These are phyloP conservation scores for Dioscorea cayenensis DNA, from an alignment of 116 monocot species.

Conservation along the genomic window DNA sequence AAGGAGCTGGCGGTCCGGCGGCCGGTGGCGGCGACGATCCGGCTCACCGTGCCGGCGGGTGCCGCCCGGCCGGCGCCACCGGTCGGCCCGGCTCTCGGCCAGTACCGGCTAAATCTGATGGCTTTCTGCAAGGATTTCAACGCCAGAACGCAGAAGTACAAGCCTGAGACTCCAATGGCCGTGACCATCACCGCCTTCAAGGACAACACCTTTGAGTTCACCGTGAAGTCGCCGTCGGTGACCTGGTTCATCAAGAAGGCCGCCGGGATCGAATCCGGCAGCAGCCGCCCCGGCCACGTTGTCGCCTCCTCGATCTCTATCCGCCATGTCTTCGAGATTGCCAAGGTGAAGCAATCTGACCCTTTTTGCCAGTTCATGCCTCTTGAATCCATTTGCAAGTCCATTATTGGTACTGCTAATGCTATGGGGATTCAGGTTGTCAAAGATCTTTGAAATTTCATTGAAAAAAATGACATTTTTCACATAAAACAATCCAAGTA, in stretches of 20 bases:
- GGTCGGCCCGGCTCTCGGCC: conserved; percentile 85
- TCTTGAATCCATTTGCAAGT: conserved; percentile 81
- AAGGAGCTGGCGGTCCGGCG: conserved; percentile 40
- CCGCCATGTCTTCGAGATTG: conserved; percentile 89
- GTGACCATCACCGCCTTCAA: conserved; percentile 90
- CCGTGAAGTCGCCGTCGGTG: conserved; percentile 79
- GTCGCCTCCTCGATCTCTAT: conserved; percentile 57
- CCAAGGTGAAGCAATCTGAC: conserved; percentile 88
- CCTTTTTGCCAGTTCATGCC: conserved; percentile 64
- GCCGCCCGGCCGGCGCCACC: conserved; percentile 91
- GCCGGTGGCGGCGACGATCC: conserved; percentile 67
- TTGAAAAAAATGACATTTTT: not conserved
- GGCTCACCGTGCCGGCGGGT: conserved; percentile 82
- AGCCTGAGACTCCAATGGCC: conserved; percentile 90
- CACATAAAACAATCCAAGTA: not conserved
- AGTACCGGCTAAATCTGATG: conserved; percentile 93
- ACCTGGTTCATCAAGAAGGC: conserved; percentile 92
- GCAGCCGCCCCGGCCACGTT: conserved; percentile 72
- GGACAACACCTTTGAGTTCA: conserved; percentile 94
- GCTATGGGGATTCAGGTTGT: conserved; percentile 91
- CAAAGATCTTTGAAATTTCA: conserved; percentile 49
- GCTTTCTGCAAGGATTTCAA: conserved; percentile 99
- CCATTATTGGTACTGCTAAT: conserved; percentile 84
- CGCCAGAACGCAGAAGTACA: conserved; percentile 93
- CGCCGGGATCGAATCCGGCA: conserved; percentile 82